Conservation (phyloP, 768 basidiomycete species). For the Rhizopogon vulgaris region DNA sequence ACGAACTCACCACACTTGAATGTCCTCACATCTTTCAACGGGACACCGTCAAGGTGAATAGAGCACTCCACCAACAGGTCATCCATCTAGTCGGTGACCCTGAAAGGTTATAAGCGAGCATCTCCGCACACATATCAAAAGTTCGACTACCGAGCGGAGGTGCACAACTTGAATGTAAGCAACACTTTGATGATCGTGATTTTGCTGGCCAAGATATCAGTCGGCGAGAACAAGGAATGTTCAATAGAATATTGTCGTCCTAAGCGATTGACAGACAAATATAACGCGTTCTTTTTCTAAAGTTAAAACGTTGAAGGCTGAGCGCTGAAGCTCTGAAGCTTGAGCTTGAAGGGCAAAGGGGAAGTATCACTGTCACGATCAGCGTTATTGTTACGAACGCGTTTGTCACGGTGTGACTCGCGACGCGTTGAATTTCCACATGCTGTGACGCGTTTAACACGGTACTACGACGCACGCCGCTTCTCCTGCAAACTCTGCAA, state of each 20-base stretch:
- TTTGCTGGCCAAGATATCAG: not conserved
- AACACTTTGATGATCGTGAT: not conserved
- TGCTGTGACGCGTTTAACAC: too few species aligned
- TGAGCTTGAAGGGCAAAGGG: too few species aligned
- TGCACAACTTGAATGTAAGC: not conserved
- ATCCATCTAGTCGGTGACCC: slow-evolving; percentile 4
- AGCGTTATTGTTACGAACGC: not conserved
- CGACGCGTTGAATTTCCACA: too few species aligned
- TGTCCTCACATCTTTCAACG: slow-evolving; percentile 20
- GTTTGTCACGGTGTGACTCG: not conserved
- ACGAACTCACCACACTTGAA: slow-evolving; percentile 24
- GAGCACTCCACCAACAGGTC: slow-evolving; percentile 24
- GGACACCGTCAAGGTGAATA: slow-evolving; percentile 24
- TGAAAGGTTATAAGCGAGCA: not conserved
- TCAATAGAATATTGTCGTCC: too few species aligned
- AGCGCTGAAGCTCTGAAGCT: too few species aligned
- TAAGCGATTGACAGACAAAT: not conserved
- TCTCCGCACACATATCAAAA: not conserved
- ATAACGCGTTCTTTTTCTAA: not conserved
- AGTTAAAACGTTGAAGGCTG: not conserved
- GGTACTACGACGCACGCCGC: too few species aligned
- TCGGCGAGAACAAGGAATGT: not conserved
- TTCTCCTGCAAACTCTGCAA: not conserved
- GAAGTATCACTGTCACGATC: not conserved
- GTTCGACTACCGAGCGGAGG: not conserved